Evolutionary conservation across 75 land plant species (phyloP).

Genomic region (Selaginella tamariscina): DNA sequence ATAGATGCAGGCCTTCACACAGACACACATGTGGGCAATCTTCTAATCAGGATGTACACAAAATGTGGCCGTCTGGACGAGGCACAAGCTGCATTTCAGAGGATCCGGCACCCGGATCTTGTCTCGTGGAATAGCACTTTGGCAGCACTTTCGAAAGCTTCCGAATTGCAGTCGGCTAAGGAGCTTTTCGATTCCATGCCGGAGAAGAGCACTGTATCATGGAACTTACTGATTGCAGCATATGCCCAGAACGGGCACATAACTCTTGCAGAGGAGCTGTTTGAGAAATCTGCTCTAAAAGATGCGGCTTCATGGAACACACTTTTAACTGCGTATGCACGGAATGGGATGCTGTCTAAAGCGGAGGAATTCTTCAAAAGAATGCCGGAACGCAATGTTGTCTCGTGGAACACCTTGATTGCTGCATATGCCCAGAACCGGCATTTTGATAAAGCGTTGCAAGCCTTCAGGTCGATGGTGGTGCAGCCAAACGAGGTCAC

Average conservation of each 20-base stretch:
- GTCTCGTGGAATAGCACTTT: neutral
- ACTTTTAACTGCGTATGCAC: neutral
- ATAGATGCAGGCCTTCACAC: neutral
- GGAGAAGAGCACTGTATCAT: neutral
- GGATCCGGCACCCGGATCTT: neutral
- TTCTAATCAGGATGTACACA: neutral
- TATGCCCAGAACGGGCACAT: neutral
- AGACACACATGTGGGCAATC: neutral
- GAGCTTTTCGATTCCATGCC: neutral
- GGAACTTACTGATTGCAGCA: neutral
- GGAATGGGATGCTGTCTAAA: neutral
- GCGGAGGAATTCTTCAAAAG: neutral
- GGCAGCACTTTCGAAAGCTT: neutral
- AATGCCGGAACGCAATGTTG: neutral
- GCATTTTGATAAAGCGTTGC: neutral
- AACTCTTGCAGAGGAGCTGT: neutral
- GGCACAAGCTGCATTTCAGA: neutral
- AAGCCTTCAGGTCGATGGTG: neutral
- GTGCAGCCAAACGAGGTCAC: neutral
- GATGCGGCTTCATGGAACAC: neutral
- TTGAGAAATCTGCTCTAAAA: neutral
- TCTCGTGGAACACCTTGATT: neutral
- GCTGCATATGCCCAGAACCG: neutral
- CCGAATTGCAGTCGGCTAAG: neutral
- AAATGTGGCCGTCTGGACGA: neutral